phyloP scores from a whole-genome alignment of 2,329 filamentous ascomycete species.

The Atkinsonella texensis region DNA sequence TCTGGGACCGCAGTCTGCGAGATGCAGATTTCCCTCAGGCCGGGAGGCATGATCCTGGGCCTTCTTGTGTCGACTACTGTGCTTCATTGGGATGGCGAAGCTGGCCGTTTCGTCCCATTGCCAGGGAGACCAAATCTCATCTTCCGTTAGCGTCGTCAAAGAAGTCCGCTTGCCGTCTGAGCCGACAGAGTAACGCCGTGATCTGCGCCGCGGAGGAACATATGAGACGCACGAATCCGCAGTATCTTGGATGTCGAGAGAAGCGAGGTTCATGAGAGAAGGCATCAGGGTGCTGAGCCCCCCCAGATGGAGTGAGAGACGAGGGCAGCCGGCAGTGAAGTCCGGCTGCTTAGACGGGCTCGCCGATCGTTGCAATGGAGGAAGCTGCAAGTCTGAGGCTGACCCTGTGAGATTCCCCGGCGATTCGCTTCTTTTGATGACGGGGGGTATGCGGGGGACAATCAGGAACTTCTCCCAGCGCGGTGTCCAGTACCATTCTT shows the following conservation, averaged over 20 bases:
- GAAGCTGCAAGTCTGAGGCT: neutral
- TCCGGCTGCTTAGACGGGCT: neutral
- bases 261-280: conserved; percentile 12
- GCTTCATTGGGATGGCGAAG: neutral
- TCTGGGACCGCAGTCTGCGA: neutral
- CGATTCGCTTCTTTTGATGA: conserved; percentile 12
- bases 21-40: too few species aligned
- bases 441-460: conserved; percentile 20
- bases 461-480: conserved; percentile 25
- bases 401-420: neutral
- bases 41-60: too few species aligned
- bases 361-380: conserved; percentile 8
- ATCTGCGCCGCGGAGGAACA: neutral
- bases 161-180: conserved; percentile 2
- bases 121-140: neutral
- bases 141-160: neutral
- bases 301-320: conserved; percentile 22
- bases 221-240: neutral
- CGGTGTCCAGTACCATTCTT: conserved; percentile 23
- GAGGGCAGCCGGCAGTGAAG: conserved; percentile 11
- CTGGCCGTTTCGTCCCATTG: neutral
- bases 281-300: conserved; percentile 14
- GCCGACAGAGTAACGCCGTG: neutral
- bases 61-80: too few species aligned
- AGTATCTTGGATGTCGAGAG: neutral